Conservation (phyloP, 768 basidiomycete genomes). For the Podaxis carcinomalis region DNA sequence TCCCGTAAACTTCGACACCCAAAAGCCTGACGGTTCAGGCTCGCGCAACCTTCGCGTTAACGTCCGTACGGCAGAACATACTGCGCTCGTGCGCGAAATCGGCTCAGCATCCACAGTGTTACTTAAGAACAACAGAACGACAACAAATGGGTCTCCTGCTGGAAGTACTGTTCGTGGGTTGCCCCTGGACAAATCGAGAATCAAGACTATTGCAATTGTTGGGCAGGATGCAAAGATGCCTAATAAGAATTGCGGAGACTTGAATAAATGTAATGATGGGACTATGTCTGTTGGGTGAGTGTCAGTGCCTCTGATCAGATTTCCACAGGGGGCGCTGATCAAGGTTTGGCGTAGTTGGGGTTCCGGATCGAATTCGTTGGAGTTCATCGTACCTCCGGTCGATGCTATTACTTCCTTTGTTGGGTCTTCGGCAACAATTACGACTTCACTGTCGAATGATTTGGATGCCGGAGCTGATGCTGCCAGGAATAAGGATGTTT, state of each 20-base stretch:
- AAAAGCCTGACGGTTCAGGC: constrained; percentile 41
- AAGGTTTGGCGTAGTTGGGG: constrained; percentile 34
- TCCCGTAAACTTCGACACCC: constrained; percentile 41
- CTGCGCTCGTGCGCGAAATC: constrained; percentile 54
- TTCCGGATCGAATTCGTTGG: constrained; percentile 44
- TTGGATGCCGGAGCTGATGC: constrained; percentile 31
- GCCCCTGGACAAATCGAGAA: constrained; percentile 42
- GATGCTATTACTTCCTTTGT: constrained; percentile 40
- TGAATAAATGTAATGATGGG: constrained; percentile 52
- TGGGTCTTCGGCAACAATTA: constrained; percentile 34
- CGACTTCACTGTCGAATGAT: constrained; percentile 41
- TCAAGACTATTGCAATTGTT: constrained; percentile 54
- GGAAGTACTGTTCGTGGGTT: constrained; percentile 35
- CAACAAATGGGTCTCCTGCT: constrained; percentile 26
- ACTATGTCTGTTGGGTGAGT: constrained; percentile 61
- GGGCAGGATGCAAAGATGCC: constrained; percentile 55
- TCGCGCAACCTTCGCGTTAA: constrained; percentile 37
- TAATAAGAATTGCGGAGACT: constrained; percentile 40
- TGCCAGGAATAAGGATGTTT: constrained; percentile 47
- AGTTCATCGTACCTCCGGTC: constrained; percentile 42
- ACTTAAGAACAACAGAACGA: constrained; percentile 56
- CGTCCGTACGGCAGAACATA: constrained; percentile 40
- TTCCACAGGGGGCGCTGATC: not conserved
- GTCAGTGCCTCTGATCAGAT: not conserved
- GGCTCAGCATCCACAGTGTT: constrained; percentile 64